Base-by-base conservation (phyloP, 1,284 basidiomycete species). In the Albatrellus sp. region DNA sequence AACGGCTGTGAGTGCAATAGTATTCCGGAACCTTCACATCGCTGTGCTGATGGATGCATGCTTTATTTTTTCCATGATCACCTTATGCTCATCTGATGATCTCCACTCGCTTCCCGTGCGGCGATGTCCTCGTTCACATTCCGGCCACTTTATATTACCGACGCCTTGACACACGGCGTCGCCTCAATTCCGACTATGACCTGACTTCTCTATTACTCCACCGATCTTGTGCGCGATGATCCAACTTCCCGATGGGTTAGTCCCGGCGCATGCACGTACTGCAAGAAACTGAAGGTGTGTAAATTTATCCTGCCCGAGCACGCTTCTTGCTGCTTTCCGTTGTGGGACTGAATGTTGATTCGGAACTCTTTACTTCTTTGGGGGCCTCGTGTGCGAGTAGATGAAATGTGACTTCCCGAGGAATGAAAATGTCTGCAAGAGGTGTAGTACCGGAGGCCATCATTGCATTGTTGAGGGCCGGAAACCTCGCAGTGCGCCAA, bases 241-340 rank as follows among this genome's bases (percentile, higher is more conserved):
- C 13, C 16, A 9, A n/a, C 13, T 13, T 9, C 2, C 16, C 14
- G 7, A 13, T 39, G 29, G 24, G 24, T 24, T 58, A 87, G 83
- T 43, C 77, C 80, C 48, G 82, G 84, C 49, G 84, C 84, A 36
- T 89, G 84, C 59, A 80, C 72, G 8, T 75, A 86, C 56, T 89
- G 84, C 70, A 88, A 86, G 62, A 80, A 77, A 54, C 74, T 88
- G 56, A 88, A 88, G 78, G 84, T 82, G 60, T 48, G 78, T 64
- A 37, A 46, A 38, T 39, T 28, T 10, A 42, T 28, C 24, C 33
- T 32, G 40, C 24, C 19, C 19, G 37, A 2, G 16, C 5, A 20
- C 34, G n/a, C 9, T 17, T 35, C 3, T 20, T 39, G 6, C 19
- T 6, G 1, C 8, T 20, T 39, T 14, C 13, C 37, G 37, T 4